Evolutionary conservation across 2,329 filamentous ascomycete genomes (phyloP).

Genomic region (Cladosporium cucumerinum): DNA sequence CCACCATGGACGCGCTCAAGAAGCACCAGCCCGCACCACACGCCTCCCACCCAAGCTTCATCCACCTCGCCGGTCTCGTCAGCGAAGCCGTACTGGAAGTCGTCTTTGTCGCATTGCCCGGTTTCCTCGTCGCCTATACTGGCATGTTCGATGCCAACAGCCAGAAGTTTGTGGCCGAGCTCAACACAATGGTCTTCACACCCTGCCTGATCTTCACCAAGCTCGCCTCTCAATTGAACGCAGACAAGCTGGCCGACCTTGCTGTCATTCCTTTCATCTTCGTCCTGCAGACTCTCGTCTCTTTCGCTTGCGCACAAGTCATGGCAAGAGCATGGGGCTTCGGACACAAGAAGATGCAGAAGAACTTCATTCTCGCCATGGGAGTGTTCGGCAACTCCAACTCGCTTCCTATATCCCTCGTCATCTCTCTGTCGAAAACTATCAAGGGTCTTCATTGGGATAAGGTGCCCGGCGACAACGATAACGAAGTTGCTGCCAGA

Average conservation of each 20-base stretch:
- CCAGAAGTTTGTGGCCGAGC: constrained; percentile 93
- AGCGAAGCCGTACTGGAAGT: constrained; percentile 95
- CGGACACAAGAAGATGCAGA: constrained; percentile 61
- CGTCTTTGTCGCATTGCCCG: constrained; percentile 88
- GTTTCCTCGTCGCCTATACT: constrained; percentile 83
- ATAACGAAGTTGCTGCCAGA: constrained; percentile 87
- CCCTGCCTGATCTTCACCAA: constrained; percentile 98
- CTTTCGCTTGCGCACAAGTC: constrained; percentile 69
- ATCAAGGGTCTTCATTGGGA: constrained; percentile 92
- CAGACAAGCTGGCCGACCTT: constrained; percentile 83
- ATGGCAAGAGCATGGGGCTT: constrained; percentile 77
- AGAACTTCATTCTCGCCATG: constrained; percentile 97
- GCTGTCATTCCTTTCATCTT: constrained; percentile 96
- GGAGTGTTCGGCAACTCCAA: constrained; percentile 98
- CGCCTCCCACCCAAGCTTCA: constrained; percentile 59
- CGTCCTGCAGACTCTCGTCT: constrained; percentile 79
- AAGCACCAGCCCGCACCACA: constrained; percentile 27
- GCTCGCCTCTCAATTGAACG: constrained; percentile 87
- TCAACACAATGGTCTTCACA: constrained; percentile 95
- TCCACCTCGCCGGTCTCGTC: constrained; percentile 73
- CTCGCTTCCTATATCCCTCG: constrained; percentile 92
- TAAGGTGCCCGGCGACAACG: constrained; percentile 84
- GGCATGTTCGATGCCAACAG: constrained; percentile 94
- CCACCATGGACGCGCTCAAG: constrained; percentile 30
- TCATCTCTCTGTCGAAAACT: constrained; percentile 89